Conservation (phyloP, 106 monocot species). For the Hemerocallis citrina region DNA sequence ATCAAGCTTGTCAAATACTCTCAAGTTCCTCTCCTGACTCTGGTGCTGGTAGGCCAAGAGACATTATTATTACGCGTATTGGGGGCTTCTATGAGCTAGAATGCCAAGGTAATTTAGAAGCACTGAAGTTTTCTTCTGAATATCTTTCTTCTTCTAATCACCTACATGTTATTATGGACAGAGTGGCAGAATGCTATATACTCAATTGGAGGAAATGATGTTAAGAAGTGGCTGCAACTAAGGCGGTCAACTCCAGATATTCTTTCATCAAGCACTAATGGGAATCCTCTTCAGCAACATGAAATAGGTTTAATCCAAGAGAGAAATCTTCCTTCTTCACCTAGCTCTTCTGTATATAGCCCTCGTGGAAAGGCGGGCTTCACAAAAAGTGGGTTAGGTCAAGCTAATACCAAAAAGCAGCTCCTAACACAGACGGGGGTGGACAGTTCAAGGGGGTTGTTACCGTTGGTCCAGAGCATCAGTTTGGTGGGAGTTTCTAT, state of each 20-base stretch:
- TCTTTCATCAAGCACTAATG: constrained; percentile 31
- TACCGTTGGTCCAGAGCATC: constrained; percentile 81
- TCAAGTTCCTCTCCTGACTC: constrained; percentile 46
- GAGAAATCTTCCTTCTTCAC: constrained; percentile 68
- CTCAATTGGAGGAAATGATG: constrained; percentile 83
- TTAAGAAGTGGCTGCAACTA: constrained; percentile 93
- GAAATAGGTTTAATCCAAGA: constrained; percentile 73
- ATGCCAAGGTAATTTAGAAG: constrained; percentile 67
- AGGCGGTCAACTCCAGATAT: constrained; percentile 53
- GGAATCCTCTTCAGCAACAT: constrained; percentile 60
- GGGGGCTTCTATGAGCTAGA: constrained; percentile 95
- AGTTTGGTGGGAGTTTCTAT: constrained; percentile 67
- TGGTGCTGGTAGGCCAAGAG: constrained; percentile 34
- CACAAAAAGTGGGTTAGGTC: constrained; percentile 59
- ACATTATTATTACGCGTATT: constrained; percentile 74
- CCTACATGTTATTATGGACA: constrained; percentile 21
- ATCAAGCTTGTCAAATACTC: constrained; percentile 84
- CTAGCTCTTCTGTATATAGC: constrained; percentile 64
- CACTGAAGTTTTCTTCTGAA: neutral
- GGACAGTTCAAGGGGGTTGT: constrained; percentile 52
- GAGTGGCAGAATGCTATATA: constrained; percentile 99
- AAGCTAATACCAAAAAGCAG: constrained; percentile 56
- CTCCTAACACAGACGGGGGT: constrained; percentile 33
- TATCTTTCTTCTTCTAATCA: neutral
- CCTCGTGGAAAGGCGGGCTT: constrained; percentile 71